These are phyloP conservation scores for Combretum micranthum DNA, from an alignment of 345 rosid species.

Conservation along the genomic window DNA sequence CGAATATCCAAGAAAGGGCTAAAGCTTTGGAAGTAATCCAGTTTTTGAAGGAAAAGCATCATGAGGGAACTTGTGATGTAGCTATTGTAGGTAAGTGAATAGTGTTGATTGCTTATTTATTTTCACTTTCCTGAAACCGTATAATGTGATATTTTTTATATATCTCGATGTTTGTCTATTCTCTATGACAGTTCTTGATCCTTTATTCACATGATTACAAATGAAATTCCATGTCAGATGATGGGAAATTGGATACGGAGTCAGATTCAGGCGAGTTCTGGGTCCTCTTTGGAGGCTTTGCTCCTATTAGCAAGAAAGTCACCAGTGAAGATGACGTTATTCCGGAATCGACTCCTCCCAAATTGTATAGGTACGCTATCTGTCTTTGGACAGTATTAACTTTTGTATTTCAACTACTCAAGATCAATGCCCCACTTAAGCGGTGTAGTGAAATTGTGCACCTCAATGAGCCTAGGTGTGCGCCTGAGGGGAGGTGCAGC, in stretches of 20 bases:
- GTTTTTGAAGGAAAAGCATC: constrained; percentile 84
- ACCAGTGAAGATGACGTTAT: constrained; percentile 67
- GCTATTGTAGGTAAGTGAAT: constrained; percentile 74
- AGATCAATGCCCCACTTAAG: no score
- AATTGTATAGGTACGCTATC: constrained; percentile 52
- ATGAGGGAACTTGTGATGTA: constrained; percentile 69
- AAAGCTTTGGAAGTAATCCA: constrained; percentile 95
- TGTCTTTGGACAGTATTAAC: neutral
- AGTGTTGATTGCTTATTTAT: constrained; percentile 6
- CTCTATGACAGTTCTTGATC: neutral
- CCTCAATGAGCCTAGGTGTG: no score
- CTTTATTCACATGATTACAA: neutral
- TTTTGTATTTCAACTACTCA: no score
- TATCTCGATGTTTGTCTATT: neutral
- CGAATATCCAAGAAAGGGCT: constrained; percentile 97
- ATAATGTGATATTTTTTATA: neutral
- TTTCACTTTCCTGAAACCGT: neutral
- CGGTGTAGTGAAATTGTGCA: no score
- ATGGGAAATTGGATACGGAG: constrained; percentile 89
- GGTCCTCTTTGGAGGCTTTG: constrained; percentile 95
- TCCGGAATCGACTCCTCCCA: constrained; percentile 65
- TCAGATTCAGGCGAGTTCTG: constrained; percentile 93
- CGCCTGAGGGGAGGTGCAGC: no score
- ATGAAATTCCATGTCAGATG: constrained; percentile 45
- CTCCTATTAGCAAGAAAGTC: constrained; percentile 90